Evolutionary conservation across 495 filamentous ascomycete species (phyloP), one percentile per base, ranked within the genome.

Genomic region (Daldinia loculata): DNA sequence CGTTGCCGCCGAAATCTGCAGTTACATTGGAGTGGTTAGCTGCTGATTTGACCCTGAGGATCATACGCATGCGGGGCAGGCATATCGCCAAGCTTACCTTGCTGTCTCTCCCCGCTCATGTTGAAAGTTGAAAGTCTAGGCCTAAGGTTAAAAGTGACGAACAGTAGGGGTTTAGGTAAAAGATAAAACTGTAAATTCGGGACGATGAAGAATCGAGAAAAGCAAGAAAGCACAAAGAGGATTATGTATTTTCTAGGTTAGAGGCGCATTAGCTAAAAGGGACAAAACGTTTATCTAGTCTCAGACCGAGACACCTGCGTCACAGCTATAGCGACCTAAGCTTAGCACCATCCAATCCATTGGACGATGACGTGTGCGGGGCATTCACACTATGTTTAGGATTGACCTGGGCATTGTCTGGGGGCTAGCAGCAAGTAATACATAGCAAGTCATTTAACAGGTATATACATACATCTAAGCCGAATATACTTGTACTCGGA

Each of bases 31-130:
- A 32, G 61, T 52, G 19, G 55, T 76, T 67, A 74, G 75, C 56
- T 61, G 57, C 66, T 67, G 61, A 66, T 61, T 57, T 56, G 53
- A 30, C 32, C 38, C 60, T 56, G 61, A 63, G 56, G 51, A 82
- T 82, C 6, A 88, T 81, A 32, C 91, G 79, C 56, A 90, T 84
- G 36, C 92, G 85, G n/a, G 86, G 83, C 1, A 92, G 84, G 34
- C 85, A 84, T 80, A 48, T 83, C 74, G 17, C 85, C 90, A n/a
- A 93, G 80, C 64, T 61, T 62, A 73, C 70, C 70, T 73, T 65
- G 70, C 41, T 73, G 56, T 69, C 66, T 69, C 50, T 72, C 70
- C 64, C 36, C 61, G 61, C 70, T 67, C 64, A 67, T 60, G 43
- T 26, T 59, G 66, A 30, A 34, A 22, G 15, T 8, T 6, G 7